These are phyloP conservation scores for Leccinum angustisporum DNA, from an alignment of 1,284 basidiomycete species.

Conservation along the genomic window DNA sequence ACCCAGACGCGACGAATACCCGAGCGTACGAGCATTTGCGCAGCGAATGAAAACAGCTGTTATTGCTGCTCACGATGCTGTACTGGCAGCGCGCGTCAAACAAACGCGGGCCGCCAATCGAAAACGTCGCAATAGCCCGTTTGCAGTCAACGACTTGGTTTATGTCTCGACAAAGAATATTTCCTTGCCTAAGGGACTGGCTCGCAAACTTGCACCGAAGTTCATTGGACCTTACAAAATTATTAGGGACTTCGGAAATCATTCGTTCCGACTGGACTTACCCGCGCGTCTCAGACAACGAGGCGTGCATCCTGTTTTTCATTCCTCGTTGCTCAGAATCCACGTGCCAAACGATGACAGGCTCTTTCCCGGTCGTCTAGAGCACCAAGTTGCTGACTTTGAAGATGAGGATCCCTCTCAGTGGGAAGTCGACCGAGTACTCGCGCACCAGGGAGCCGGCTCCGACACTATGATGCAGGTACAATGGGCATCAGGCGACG, in stretches of 20 bases:
- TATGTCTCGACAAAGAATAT: constrained; percentile 41
- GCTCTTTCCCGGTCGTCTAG: constrained; percentile 26
- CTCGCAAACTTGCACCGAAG: constrained; percentile 36
- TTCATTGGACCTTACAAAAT: constrained; percentile 37
- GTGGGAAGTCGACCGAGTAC: background rate
- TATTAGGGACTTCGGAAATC: constrained; percentile 25
- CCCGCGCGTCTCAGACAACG: constrained; percentile 25
- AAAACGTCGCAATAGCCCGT: constrained; percentile 17
- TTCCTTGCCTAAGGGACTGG: constrained; percentile 27
- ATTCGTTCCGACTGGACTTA: constrained; percentile 31
- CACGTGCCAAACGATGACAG: constrained; percentile 34
- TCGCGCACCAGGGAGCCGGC: background rate
- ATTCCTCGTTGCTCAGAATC: constrained; percentile 30
- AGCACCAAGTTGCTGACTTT: constrained; percentile 12
- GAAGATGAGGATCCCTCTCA: background rate
- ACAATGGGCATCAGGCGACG: background rate
- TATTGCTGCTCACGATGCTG: constrained; percentile 30
- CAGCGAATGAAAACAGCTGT: constrained; percentile 25
- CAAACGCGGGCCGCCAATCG: constrained; percentile 31
- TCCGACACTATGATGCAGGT: background rate
- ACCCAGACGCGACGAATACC: constrained; percentile 6
- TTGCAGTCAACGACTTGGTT: constrained; percentile 28
- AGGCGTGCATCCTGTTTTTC: constrained; percentile 35
- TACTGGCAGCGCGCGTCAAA: constrained; percentile 31
- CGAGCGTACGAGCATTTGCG: constrained; percentile 28